Conservation (phyloP, 305 asterid genomes). For the Fraxinus angustifolia region DNA sequence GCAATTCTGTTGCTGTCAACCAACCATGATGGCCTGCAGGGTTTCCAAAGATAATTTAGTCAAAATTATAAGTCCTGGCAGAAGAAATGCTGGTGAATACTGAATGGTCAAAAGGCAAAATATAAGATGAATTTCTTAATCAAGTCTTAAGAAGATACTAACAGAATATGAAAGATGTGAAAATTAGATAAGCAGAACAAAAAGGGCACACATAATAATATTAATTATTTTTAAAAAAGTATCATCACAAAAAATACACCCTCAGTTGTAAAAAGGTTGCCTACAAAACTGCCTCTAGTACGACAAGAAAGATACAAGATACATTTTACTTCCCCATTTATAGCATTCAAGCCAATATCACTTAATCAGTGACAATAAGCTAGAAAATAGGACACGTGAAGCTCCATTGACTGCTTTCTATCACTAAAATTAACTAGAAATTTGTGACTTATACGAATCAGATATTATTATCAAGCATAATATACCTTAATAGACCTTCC, state of each 20-base stretch:
- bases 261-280: not conserved
- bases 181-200: not conserved
- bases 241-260: not conserved
- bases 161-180: not conserved
- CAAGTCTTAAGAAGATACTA: not conserved
- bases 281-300: not conserved
- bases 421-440: not conserved
- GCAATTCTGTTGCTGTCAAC: conserved; percentile 83
- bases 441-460: not conserved
- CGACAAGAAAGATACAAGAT: not conserved
- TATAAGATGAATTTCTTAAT: not conserved
- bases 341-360: not conserved
- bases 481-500: not conserved
- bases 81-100: not conserved
- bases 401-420: not conserved
- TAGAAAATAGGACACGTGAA: not conserved
- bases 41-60: not conserved
- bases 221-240: not conserved
- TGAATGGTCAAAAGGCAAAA: not conserved
- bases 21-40: conserved; percentile 80
- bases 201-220: not conserved
- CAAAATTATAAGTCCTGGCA: conserved; percentile 7
- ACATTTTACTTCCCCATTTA: not conserved
- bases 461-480: not conserved
- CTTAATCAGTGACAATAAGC: not conserved